phyloP scores from a whole-genome alignment of 2,329 filamentous ascomycete species.

The Gaeumannomyces tritici region DNA sequence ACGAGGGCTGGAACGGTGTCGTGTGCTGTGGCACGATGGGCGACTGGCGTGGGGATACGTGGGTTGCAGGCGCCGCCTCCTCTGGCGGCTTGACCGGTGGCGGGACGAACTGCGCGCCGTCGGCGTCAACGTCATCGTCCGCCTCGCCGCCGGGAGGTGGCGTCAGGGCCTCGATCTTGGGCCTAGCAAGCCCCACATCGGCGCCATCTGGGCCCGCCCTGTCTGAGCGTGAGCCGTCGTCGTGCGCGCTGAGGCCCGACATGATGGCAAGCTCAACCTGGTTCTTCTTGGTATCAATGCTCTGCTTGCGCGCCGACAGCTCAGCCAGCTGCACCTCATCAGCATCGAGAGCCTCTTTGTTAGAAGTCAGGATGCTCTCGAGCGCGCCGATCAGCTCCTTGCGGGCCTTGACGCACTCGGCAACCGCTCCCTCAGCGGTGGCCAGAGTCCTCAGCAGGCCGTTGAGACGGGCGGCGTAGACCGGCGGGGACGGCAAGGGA shows the following conservation, averaged over 20 bases:
- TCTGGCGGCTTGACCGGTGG: constrained; percentile 7
- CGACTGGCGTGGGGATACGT: neutral
- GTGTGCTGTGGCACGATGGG: constrained; percentile 11
- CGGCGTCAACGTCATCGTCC: constrained; percentile 13
- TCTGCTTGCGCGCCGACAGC: constrained; percentile 55
- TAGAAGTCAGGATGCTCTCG: constrained; percentile 70
- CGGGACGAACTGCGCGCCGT: neutral
- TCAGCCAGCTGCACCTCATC: constrained; percentile 61
- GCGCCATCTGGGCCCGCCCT: constrained; percentile 53
- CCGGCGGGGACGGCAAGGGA: constrained; percentile 68
- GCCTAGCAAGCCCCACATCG: constrained; percentile 54
- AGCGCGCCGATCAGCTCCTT: constrained; percentile 67
- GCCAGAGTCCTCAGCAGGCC: constrained; percentile 84
- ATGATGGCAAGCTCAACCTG: constrained; percentile 90
- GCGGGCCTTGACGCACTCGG: constrained; percentile 81
- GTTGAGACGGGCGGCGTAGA: constrained; percentile 83
- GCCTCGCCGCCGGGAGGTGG: constrained; percentile 56
- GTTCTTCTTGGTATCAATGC: constrained; percentile 73
- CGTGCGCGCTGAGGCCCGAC: constrained; percentile 50
- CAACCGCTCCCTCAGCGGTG: constrained; percentile 79
- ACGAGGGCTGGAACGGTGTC: constrained; percentile 8
- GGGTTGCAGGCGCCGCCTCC: neutral
- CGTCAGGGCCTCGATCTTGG: constrained; percentile 45
- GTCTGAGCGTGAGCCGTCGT: neutral
- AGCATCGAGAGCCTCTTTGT: constrained; percentile 56